These are phyloP conservation scores for Rhazya stricta DNA, from an alignment of 257 asterid species.

Conservation along the genomic window DNA sequence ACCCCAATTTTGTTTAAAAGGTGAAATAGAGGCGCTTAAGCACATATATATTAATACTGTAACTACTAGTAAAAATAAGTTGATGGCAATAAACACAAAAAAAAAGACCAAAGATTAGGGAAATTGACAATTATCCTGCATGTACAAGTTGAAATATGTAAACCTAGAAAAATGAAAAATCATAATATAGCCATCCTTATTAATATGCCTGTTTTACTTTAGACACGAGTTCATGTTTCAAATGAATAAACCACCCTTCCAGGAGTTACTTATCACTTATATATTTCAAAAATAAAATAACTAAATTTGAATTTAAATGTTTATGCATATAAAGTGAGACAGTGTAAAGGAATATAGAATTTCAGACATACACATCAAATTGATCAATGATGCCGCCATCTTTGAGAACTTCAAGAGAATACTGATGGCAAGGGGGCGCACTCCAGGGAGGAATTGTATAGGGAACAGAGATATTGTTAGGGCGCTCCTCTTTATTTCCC, in stretches of 20 bases:
- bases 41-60: too few species aligned
- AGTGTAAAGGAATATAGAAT: neutral
- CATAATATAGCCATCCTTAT: neutral
- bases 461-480: slow-evolving; percentile 43
- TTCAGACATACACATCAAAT: slow-evolving; percentile 58
- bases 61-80: too few species aligned
- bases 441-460: slow-evolving; percentile 82
- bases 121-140: neutral
- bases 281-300: neutral
- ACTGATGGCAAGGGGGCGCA: slow-evolving; percentile 59
- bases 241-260: neutral
- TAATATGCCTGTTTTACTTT: neutral
- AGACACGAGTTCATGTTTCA: neutral
- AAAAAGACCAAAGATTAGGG: neutral
- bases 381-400: slow-evolving; percentile 72
- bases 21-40: neutral
- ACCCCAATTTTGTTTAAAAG: neutral
- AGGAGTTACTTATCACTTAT: neutral
- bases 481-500: slow-evolving; percentile 31
- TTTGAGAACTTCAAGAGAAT: slow-evolving; percentile 72
- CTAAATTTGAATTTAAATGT: neutral
- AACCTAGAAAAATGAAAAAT: neutral
- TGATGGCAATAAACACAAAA: neutral
- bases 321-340: neutral
- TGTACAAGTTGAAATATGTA: too few species aligned